Evolutionary conservation across 2,329 filamentous ascomycete species (phyloP).

Genomic region (Ceratocystis eucalypticola): DNA sequence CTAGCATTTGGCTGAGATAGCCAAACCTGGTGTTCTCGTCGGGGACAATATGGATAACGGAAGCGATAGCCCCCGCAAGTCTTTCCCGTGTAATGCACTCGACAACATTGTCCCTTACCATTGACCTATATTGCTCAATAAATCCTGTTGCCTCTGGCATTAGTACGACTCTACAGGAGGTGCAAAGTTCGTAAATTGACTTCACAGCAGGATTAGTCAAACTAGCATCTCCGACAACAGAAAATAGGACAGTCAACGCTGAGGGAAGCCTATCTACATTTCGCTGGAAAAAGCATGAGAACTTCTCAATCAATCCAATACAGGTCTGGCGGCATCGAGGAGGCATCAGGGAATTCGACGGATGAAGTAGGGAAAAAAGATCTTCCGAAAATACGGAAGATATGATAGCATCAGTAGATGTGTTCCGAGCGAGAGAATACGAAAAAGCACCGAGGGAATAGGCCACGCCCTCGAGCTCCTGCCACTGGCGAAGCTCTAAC

Average conservation of each 20-base stretch:
- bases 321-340: slow-evolving; percentile 53
- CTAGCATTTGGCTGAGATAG: slow-evolving; percentile 25
- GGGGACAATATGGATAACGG: slow-evolving; percentile 54
- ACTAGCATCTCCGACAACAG: slow-evolving; percentile 46
- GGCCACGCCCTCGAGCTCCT: slow-evolving; percentile 45
- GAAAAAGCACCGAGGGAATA: slow-evolving; percentile 54
- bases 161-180: slow-evolving; percentile 58
- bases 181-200: slow-evolving; percentile 61
- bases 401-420: slow-evolving; percentile 45
- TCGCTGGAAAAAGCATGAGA: slow-evolving; percentile 63
- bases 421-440: slow-evolving; percentile 48
- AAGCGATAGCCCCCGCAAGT: slow-evolving; percentile 54
- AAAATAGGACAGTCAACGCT: slow-evolving; percentile 62
- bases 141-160: slow-evolving; percentile 54
- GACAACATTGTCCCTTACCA: slow-evolving; percentile 34
- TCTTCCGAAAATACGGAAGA: slow-evolving; percentile 47
- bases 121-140: slow-evolving; percentile 54
- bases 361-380: slow-evolving; percentile 17
- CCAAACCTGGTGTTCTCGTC: slow-evolving; percentile 40
- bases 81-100: slow-evolving; percentile 49
- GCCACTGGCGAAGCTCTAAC: slow-evolving; percentile 32
- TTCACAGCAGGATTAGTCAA: slow-evolving; percentile 58
- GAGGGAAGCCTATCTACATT: slow-evolving; percentile 53
- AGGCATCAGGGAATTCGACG: slow-evolving; percentile 37
- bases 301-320: slow-evolving; percentile 56